phyloP scores from a whole-genome alignment of 352 stramenopile genomes.

The Lagenidium giganteum region DNA sequence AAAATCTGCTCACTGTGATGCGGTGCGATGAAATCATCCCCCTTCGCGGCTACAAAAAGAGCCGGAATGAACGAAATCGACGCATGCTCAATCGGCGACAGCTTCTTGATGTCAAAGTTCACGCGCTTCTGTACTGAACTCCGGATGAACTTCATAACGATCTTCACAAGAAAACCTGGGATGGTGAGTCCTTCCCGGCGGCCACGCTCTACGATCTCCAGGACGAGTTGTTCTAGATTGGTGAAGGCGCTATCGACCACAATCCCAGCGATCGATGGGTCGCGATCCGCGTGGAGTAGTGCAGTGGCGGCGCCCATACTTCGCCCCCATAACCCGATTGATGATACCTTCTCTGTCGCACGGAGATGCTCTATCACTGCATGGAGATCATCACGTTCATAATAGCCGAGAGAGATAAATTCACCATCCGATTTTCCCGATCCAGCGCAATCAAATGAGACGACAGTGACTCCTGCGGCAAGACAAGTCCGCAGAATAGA shows the following conservation, averaged over 20 bases:
- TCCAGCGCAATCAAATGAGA: conserved; percentile 97
- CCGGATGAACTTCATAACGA: conserved; percentile 90
- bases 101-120: conserved; percentile 78
- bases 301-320: conserved; percentile 98
- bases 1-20: conserved; percentile 84
- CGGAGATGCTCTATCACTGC: conserved; percentile 94
- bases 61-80: conserved; percentile 95
- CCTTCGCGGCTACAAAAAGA: conserved; percentile 93
- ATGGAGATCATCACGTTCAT: conserved; percentile 87
- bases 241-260: conserved; percentile 97
- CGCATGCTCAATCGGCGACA: conserved; percentile 84
- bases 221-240: conserved; percentile 92
- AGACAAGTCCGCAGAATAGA: conserved; percentile 88
- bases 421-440: conserved; percentile 95
- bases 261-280: conserved; percentile 96
- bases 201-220: conserved; percentile 97
- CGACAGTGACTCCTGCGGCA: conserved; percentile 90
- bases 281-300: conserved; percentile 95
- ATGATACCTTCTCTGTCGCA: conserved; percentile 84
- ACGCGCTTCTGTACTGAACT: conserved; percentile 90
- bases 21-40: conserved; percentile 94
- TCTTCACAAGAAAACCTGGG: conserved; percentile 87
- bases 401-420: conserved; percentile 97
- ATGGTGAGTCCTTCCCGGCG: conserved; percentile 91
- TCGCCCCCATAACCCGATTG: conserved; percentile 96